phyloP scores from a whole-genome alignment of 2,329 filamentous ascomycete species.

The Alternaria postmessia region DNA sequence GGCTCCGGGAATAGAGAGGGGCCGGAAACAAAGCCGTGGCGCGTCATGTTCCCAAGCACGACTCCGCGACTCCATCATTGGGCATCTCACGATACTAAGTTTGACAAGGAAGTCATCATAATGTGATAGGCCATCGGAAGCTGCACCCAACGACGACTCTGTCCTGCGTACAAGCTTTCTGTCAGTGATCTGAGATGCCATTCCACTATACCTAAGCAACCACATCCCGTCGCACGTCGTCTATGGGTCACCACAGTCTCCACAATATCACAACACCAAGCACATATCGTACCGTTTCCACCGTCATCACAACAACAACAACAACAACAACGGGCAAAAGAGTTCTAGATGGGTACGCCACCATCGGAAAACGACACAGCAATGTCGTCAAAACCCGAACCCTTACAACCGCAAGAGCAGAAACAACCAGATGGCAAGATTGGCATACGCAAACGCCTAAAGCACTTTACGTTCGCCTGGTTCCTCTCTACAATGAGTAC shows the following conservation, averaged over 20 bases:
- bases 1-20: background rate
- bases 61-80: background rate
- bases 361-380: background rate
- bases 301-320: background rate
- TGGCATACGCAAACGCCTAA: conserved; percentile 26
- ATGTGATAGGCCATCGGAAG: background rate
- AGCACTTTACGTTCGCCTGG: conserved; percentile 57
- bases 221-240: background rate
- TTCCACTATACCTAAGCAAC: background rate
- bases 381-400: background rate
- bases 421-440: background rate
- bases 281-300: background rate
- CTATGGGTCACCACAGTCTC: background rate
- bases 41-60: background rate
- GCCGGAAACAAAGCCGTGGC: background rate
- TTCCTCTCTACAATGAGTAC: conserved; percentile 58
- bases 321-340: background rate
- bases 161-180: background rate
- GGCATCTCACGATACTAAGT: background rate
- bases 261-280: background rate
- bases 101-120: background rate
- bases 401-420: background rate
- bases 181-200: background rate
- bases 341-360: background rate
- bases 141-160: background rate